A percentile compares a stretch with the other conserved stretches of the same genome.
Evolutionary conservation across 352 stramenopile species (phyloP).

Genomic region (Phytophthora agathidicida): DNA sequence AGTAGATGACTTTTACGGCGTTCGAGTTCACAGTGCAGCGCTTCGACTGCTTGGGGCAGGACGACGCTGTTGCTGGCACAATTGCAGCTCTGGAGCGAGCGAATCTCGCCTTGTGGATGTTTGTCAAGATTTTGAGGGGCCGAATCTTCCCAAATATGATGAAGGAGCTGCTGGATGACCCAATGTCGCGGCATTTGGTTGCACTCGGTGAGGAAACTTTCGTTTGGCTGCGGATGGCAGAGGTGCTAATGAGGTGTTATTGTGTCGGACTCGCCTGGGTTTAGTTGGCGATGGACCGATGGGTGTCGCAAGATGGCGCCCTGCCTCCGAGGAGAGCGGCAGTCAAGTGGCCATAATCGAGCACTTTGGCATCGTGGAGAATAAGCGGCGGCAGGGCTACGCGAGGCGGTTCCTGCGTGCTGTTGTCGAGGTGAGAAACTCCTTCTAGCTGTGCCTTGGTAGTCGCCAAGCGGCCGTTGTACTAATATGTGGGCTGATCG

Average conservation of each 20-base stretch:
- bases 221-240: background rate
- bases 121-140: conserved; percentile 56
- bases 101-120: conserved; percentile 51
- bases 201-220: conserved; percentile 57
- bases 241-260: conserved; percentile 16
- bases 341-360: conserved; percentile 59
- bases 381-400: conserved; percentile 58
- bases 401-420: conserved; percentile 55
- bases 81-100: conserved; percentile 24
- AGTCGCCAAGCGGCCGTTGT: background rate
- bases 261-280: background rate
- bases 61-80: conserved; percentile 24
- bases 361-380: conserved; percentile 58
- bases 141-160: conserved; percentile 46
- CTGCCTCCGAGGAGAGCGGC: conserved; percentile 43
- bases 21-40: conserved; percentile 58
- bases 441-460: background rate
- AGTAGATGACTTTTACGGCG: conserved; percentile 40
- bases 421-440: conserved; percentile 53
- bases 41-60: conserved; percentile 54
- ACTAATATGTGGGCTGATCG: background rate
- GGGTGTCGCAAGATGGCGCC: conserved; percentile 56
- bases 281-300: conserved; percentile 78
- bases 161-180: conserved; percentile 43
- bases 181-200: conserved; percentile 55